phyloP scores from a whole-genome alignment of 768 basidiomycete genomes.

The Amanita rubescens region DNA sequence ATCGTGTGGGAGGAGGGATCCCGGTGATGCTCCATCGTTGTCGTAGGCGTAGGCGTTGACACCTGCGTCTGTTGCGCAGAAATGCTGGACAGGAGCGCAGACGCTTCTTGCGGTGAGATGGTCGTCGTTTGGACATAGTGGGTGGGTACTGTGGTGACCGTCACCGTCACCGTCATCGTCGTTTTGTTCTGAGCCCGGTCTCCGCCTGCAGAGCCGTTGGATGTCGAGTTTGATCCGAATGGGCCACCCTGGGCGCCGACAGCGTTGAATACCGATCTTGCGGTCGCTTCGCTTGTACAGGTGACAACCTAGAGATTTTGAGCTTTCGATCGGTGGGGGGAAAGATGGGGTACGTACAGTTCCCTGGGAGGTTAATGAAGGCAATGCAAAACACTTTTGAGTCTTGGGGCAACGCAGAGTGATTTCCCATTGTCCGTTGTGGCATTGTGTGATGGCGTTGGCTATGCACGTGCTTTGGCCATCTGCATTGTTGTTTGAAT shows the following conservation, averaged over 20 bases:
- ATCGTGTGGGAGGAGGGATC: too few relatives aligned
- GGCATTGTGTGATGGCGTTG: constrained; percentile 33
- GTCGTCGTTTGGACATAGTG: constrained; percentile 27
- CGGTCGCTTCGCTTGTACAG: constrained; percentile 46
- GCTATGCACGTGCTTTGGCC: constrained; percentile 39
- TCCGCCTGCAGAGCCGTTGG: constrained; percentile 7
- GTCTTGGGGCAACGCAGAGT: constrained; percentile 30
- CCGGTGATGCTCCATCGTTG: too few relatives aligned
- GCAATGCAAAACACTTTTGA: constrained; percentile 46
- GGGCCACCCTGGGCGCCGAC: constrained; percentile 40
- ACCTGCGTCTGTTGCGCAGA: too few relatives aligned
- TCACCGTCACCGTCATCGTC: constrained; percentile 28
- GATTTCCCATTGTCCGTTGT: constrained; percentile 38
- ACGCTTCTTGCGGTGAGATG: constrained; percentile 35
- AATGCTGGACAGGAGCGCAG: constrained; percentile 32
- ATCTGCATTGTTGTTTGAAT: constrained; percentile 18
- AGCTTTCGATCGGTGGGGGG: neutral
- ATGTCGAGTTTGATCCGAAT: constrained; percentile 19
- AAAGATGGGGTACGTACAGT: constrained; percentile 30
- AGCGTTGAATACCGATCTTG: constrained; percentile 35
- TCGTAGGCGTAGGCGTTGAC: too few relatives aligned
- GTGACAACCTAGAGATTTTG: constrained; percentile 30
- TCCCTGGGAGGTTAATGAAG: constrained; percentile 33
- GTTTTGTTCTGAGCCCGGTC: neutral
- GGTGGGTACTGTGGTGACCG: constrained; percentile 15